Base-by-base conservation (phyloP, 306 rosid species). In the Rosa multiflora region DNA sequence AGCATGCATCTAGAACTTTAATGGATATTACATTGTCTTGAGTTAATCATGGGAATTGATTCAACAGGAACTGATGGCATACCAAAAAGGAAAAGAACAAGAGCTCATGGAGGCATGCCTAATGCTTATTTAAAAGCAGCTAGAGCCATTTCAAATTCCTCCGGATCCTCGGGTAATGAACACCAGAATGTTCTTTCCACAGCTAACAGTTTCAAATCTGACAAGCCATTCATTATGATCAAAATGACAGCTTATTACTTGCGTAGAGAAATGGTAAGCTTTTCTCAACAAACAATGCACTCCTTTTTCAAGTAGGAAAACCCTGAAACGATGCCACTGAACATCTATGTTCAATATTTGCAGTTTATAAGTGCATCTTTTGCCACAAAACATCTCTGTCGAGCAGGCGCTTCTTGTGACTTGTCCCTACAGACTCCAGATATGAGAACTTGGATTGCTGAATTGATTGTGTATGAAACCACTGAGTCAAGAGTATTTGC, bases 381-480 rank as follows among this genome's bases (percentile, higher is more conserved):
- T 53, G 61, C 61, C 61, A 53, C 21, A 6, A 53, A 18, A 18
- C 61, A 53, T 53, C 61, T 53, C 61, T 53, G 61, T 18, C 21
- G 23, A 18, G 23, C 2, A 6, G 61, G 61, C 23, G 23, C 10
- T 53, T 18, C 9, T 18, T 37, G 71, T 18, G 21, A 7, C 7
- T 15, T 61, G 9, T 72, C 18, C 15, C 11, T 84, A 26, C 59
- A 23, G 17, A 64, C 29, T 14, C 12, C 55, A 49, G 79, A 68
- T 40, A 40, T 53, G 32, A 73, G 26, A 72, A 66, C 39, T 47
- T 80, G 87, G 87, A 6, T 73, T 21, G 63, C 52, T 42, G 6
- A 37, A 5, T 84, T 42, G 39, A 67, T 10, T 77, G 49, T 67
- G 35, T 21, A 59, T 59, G 26, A 21, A 59, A 12, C 21, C 17